Conservation (phyloP, 768 basidiomycete species). For the Auricularia heimuer region DNA sequence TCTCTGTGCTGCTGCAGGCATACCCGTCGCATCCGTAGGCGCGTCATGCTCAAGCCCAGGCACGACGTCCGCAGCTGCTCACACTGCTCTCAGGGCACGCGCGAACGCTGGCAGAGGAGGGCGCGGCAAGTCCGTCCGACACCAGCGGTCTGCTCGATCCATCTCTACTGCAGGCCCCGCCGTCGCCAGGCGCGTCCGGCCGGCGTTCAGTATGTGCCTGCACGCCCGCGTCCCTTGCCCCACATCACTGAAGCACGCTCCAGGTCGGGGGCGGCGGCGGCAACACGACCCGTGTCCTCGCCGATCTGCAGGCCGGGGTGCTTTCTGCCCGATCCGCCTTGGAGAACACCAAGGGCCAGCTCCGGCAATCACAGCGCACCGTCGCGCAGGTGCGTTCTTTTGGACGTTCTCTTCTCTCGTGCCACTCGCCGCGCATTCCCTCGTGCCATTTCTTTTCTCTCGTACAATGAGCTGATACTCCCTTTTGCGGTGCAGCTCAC, state of each 20-base stretch:
- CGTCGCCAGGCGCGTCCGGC: slow-evolving; percentile 11
- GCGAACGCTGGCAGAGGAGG: slow-evolving; percentile 71
- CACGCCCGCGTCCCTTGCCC: slow-evolving; percentile 33
- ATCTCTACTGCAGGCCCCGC: slow-evolving; percentile 21
- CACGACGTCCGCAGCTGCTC: neutral
- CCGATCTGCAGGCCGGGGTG: slow-evolving; percentile 78
- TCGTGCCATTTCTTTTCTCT: neutral
- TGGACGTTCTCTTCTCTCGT: neutral
- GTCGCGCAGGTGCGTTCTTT: slow-evolving; percentile 47
- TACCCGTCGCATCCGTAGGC: slow-evolving; percentile 73
- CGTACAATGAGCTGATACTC: neutral
- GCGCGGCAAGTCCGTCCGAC: slow-evolving; percentile 20
- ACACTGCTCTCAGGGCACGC: slow-evolving; percentile 54
- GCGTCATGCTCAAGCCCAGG: slow-evolving; percentile 21
- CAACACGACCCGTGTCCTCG: slow-evolving; percentile 76
- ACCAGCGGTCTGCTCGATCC: slow-evolving; percentile 22
- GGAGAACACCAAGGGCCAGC: slow-evolving; percentile 78
- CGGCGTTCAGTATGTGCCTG: slow-evolving; percentile 4
- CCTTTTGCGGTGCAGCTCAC: slow-evolving; percentile 34
- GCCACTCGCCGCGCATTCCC: neutral
- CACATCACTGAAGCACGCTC: slow-evolving; percentile 28
- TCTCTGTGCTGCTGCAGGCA: slow-evolving; percentile 35
- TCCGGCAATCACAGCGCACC: slow-evolving; percentile 69
- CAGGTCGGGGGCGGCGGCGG: slow-evolving; percentile 41
- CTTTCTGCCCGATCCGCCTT: slow-evolving; percentile 68